Conservation (phyloP, 441 rosid species). For the Arabidopsis hybrid region DNA sequence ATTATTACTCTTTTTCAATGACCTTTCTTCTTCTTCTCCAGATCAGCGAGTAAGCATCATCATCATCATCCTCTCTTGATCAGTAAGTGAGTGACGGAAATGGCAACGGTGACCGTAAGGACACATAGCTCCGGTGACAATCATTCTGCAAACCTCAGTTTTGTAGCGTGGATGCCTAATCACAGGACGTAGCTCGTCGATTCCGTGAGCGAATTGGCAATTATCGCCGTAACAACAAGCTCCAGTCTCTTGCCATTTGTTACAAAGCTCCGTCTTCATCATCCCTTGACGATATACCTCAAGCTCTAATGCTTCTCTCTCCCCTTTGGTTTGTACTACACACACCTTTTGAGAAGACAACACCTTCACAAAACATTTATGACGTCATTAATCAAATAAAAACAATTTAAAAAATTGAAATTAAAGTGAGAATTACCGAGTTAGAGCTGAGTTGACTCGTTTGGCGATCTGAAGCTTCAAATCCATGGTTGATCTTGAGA, state of each 20-base stretch:
- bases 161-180: constrained; percentile 83
- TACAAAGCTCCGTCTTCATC: constrained; percentile 86
- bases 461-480: constrained; percentile 39
- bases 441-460: constrained; percentile 44
- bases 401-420: background rate
- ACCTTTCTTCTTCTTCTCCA: constrained; percentile 7
- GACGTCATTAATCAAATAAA: background rate
- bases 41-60: constrained; percentile 54
- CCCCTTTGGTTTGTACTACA: constrained; percentile 53
- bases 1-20: constrained; percentile 30
- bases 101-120: constrained; percentile 92
- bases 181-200: constrained; percentile 77
- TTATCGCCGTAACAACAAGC: constrained; percentile 68
- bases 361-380: constrained; percentile 34
- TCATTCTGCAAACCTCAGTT: constrained; percentile 78
- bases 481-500: constrained; percentile 48
- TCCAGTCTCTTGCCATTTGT: constrained; percentile 93
- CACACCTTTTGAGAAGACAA: constrained; percentile 50
- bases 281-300: constrained; percentile 78
- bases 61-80: constrained; percentile 58
- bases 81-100: constrained; percentile 83
- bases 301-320: constrained; percentile 56
- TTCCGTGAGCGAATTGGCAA: constrained; percentile 88
- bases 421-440: constrained; percentile 37
- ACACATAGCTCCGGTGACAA: constrained; percentile 65